A percentile compares a stretch with the other conserved stretches of the same genome.
phyloP scores from a whole-genome alignment of 768 basidiomycete genomes.

The Tylopilus rubrobrunneus region DNA sequence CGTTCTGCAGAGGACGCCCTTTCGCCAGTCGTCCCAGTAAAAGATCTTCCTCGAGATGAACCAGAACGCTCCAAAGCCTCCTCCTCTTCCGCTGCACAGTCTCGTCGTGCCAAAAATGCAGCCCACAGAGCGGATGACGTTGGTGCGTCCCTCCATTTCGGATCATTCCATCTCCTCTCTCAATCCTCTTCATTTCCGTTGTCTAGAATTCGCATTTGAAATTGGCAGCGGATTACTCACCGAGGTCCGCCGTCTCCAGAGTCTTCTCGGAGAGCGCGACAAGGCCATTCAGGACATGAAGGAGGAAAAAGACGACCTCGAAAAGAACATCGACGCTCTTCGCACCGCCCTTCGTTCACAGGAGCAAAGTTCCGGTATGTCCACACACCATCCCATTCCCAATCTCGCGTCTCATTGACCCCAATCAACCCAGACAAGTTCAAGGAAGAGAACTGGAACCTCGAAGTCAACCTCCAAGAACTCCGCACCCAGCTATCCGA shows the following conservation, averaged over 20 bases:
- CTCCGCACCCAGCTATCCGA: constrained; percentile 67
- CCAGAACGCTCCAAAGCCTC: constrained; percentile 56
- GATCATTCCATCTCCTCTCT: constrained; percentile 2
- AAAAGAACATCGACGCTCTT: constrained; percentile 72
- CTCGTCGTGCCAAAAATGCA: constrained; percentile 86
- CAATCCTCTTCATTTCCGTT: constrained; percentile 18
- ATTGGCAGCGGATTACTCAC: constrained; percentile 90
- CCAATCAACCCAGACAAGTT: constrained; percentile 63
- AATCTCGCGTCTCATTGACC: neutral
- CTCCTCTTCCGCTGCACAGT: constrained; percentile 78
- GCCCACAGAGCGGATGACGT: constrained; percentile 88
- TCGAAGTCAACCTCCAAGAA: constrained; percentile 91
- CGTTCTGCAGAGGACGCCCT: constrained; percentile 43
- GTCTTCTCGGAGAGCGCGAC: constrained; percentile 86
- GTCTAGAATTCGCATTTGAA: constrained; percentile 93
- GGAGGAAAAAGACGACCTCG: constrained; percentile 88
- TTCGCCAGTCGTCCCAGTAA: constrained; percentile 42
- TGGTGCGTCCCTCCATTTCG: constrained; percentile 46
- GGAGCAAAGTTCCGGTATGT: constrained; percentile 75
- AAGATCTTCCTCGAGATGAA: constrained; percentile 58
- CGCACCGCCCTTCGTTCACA: constrained; percentile 71
- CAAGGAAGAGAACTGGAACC: constrained; percentile 99
- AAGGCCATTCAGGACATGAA: constrained; percentile 89
- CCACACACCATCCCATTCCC: neutral
- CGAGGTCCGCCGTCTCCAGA: constrained; percentile 89